Conservation (phyloP, 805 yeast genomes). For the Kockiozyma suomiensis region DNA sequence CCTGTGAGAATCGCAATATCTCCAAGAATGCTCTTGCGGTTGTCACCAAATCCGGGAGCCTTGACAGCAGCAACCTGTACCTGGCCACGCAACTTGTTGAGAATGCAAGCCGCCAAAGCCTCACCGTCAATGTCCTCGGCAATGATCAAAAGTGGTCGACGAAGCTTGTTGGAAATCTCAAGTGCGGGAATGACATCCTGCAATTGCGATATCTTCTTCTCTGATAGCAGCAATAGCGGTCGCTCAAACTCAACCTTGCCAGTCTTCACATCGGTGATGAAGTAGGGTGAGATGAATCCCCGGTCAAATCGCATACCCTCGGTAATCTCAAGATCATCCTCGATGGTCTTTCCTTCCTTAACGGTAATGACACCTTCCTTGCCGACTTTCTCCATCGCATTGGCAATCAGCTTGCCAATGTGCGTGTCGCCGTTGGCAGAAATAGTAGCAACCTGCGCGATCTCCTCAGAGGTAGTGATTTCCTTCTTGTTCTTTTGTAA, state of each 20-base stretch:
- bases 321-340: slow-evolving; percentile 93
- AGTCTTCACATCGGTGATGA: slow-evolving; percentile 85
- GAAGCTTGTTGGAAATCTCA: slow-evolving; percentile 86
- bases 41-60: slow-evolving; percentile 99
- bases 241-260: slow-evolving; percentile 95
- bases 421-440: slow-evolving; percentile 95
- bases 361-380: slow-evolving; percentile 98
- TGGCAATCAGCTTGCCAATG: slow-evolving; percentile 86
- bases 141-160: slow-evolving; percentile 89
- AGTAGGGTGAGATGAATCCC: slow-evolving; percentile 95
- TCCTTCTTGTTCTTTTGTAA: slow-evolving; percentile 85
- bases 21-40: slow-evolving; percentile 93
- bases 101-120: slow-evolving; percentile 96
- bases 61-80: slow-evolving; percentile 96
- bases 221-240: slow-evolving; percentile 84
- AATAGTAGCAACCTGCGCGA: slow-evolving; percentile 97
- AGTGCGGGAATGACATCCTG: slow-evolving; percentile 91
- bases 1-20: slow-evolving; percentile 95
- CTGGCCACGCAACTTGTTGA: slow-evolving; percentile 97
- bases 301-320: slow-evolving; percentile 99
- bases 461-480: slow-evolving; percentile 90
- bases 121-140: slow-evolving; percentile 98
- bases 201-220: slow-evolving; percentile 88
- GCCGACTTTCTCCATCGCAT: slow-evolving; percentile 98
- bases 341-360: slow-evolving; percentile 95